A percentile compares a stretch with the other conserved stretches of the same genome.
Conservation (phyloP, 1,284 basidiomycete genomes). For the Apiotrichum porosum region DNA sequence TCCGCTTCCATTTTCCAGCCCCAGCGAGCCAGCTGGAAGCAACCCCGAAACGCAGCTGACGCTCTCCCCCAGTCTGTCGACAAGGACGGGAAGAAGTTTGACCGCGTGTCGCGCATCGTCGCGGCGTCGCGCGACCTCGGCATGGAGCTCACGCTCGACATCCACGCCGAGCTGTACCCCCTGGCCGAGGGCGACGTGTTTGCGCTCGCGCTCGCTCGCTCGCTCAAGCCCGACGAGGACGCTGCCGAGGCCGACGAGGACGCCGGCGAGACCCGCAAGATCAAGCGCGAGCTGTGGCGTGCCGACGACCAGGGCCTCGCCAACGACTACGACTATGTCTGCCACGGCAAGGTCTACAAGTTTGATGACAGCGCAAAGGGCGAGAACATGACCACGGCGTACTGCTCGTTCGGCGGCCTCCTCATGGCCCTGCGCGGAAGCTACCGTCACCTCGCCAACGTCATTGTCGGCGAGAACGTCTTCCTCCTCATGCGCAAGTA, state of each 20-base stretch:
- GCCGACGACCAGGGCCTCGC: conserved; percentile 75
- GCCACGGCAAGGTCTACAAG: conserved; percentile 99
- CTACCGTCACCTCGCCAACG: conserved; percentile 84
- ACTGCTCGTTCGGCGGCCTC: conserved; percentile 93
- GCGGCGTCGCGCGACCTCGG: conserved; percentile 79
- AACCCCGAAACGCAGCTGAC: too few species aligned
- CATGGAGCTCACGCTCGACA: conserved; percentile 85
- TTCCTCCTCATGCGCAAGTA: conserved; percentile 83
- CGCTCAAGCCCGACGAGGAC: conserved; percentile 62
- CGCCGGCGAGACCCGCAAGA: conserved; percentile 54
- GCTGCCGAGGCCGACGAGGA: conserved; percentile 50
- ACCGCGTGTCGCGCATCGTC: conserved; percentile 74
- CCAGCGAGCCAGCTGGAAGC: too few species aligned
- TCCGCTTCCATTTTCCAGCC: neutral
- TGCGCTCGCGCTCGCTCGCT: conserved; percentile 79
- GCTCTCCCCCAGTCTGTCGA: conserved; percentile 56
- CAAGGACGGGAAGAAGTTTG: conserved; percentile 75
- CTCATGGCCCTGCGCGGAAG: conserved; percentile 91
- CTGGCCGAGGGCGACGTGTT: conserved; percentile 67
- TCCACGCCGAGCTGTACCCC: conserved; percentile 81
- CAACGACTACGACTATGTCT: conserved; percentile 97
- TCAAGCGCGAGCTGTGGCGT: conserved; percentile 82
- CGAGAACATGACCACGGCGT: conserved; percentile 63
- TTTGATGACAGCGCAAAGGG: conserved; percentile 77
- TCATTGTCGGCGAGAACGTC: conserved; percentile 88